Evolutionary conservation across 441 rosid genomes (phyloP).

Genomic region (Adansonia rubrostipa): DNA sequence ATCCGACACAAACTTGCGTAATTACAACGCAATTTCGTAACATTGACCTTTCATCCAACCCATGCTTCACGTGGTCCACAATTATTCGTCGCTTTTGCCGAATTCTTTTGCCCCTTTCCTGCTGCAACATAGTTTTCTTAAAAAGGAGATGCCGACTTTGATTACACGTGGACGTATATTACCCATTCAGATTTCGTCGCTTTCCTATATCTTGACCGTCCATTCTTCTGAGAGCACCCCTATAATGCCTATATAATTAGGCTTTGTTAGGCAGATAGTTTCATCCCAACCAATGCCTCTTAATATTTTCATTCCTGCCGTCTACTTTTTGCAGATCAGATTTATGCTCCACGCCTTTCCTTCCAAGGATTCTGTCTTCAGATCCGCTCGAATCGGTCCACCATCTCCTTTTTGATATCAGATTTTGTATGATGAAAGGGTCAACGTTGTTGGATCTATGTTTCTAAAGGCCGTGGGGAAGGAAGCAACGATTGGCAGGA

Average conservation of each 20-base stretch:
- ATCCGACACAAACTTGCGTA: neutral
- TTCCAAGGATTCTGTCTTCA: neutral
- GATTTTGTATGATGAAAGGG: slow-evolving; percentile 11
- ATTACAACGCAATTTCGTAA: slow-evolving; percentile 11
- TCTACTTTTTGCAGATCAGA: neutral
- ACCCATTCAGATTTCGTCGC: slow-evolving; percentile 8
- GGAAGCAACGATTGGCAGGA: neutral
- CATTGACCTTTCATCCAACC: neutral
- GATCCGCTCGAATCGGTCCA: neutral
- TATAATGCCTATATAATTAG: slow-evolving; percentile 5
- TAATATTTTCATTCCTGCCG: fast-evolving
- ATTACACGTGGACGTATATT: slow-evolving; percentile 23
- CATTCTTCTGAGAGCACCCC: slow-evolving; percentile 11
- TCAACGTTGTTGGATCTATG: slow-evolving; percentile 13
- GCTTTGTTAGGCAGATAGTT: fast-evolving
- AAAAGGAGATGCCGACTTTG: neutral
- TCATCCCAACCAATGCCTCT: neutral
- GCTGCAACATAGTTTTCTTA: neutral
- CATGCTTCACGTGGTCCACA: neutral
- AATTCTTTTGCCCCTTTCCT: neutral
- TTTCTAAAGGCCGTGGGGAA: neutral
- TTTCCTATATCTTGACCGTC: slow-evolving; percentile 39
- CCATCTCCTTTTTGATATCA: slow-evolving; percentile 22
- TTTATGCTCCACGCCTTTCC: neutral
- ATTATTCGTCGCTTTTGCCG: neutral